Evolutionary conservation across 805 yeast species (phyloP).

Genomic region (Cyberlindnera euphorbiiphila): DNA sequence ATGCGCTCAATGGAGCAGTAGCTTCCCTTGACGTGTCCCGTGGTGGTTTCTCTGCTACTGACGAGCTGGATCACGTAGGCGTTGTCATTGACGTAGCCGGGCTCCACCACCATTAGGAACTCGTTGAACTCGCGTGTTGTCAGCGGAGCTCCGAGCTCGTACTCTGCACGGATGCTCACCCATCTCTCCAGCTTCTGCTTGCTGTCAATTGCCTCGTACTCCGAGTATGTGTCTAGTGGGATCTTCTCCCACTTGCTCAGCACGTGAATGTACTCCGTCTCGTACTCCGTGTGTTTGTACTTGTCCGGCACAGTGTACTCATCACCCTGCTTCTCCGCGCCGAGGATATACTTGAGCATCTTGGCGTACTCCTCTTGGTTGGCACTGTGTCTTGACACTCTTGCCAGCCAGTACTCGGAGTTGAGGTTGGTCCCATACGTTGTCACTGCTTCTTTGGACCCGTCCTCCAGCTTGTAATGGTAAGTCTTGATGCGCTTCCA

Average conservation of each 20-base stretch:
- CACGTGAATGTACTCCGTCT: conserved; percentile 33
- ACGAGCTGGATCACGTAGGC: conserved; percentile 34
- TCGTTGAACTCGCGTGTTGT: conserved; percentile 36
- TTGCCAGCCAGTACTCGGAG: conserved; percentile 34
- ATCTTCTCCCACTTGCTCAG: conserved; percentile 26
- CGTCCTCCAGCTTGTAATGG: conserved; percentile 26
- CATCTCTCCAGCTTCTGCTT: conserved; percentile 21
- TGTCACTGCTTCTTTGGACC: conserved; percentile 28
- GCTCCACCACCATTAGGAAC: conserved; percentile 30
- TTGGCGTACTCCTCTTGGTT: conserved; percentile 25
- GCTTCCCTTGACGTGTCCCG: conserved; percentile 30
- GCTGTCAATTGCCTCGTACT: conserved; percentile 10
- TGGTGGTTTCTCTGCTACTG: conserved; percentile 24
- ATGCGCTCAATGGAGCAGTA: conserved; percentile 36
- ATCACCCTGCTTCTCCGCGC: conserved; percentile 22
- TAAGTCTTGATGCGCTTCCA: conserved; percentile 35
- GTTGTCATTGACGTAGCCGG: conserved; percentile 25
- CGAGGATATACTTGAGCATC: conserved; percentile 29
- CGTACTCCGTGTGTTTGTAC: conserved; percentile 31
- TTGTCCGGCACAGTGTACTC: conserved; percentile 22
- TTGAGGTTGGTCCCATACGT: conserved; percentile 28
- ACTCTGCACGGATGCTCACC: conserved; percentile 32
- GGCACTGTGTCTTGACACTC: conserved; percentile 27
- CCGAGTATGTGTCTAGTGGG: conserved; percentile 22
- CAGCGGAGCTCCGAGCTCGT: conserved; percentile 35